Base-by-base conservation (phyloP, 768 basidiomycete species). In the Hortiboletus campestris region DNA sequence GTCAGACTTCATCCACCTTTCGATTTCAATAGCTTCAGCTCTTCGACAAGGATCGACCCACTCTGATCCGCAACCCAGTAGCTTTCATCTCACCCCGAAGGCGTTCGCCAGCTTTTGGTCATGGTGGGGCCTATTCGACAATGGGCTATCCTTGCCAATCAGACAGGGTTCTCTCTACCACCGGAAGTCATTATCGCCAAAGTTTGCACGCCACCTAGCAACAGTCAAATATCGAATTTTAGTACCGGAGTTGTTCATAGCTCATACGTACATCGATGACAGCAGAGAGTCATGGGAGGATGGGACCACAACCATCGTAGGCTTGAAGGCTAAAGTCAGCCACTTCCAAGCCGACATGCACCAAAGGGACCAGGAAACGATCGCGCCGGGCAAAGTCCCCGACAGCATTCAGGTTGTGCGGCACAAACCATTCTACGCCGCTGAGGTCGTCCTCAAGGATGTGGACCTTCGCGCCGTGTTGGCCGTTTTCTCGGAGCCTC, bases 1-100 rank as follows among this genome's bases (percentile, higher is more conserved):
- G 35, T 96, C 94, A 6, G 89, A 98, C 72, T 95, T 92, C 67
- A 86, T 98, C 45, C 95, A 98, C 69, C 80, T 95, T 51, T 94
- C 94, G 0, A 79, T 94, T 39, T 97, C 95, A 2, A 74, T 97
- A 61, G 81, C 82, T 25, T 88, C 89, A 2, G 86, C 86, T 8
- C 75, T 84, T 72, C 67, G 59, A 36, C 60, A 69, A 39, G 70
- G 65, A 43, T 50, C 51, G 35, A 36, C 45, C 13, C 25, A 46
- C 31, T 41, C 49, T 17, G 68, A 62, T 58, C 59, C 58, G 9
- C 60, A 72, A 35, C 75, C 81, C 34, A 95, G 86, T 72, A 90
- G 82, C 61, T 74, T 98, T 51, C 89, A 98, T 70, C 81, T 96
- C 32, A 91, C 88, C 2, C 92, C 94, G 0, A 86, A 88, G 60